Base-by-base conservation (phyloP, 2,329 filamentous ascomycete species). In the Cladosporium sp. region DNA sequence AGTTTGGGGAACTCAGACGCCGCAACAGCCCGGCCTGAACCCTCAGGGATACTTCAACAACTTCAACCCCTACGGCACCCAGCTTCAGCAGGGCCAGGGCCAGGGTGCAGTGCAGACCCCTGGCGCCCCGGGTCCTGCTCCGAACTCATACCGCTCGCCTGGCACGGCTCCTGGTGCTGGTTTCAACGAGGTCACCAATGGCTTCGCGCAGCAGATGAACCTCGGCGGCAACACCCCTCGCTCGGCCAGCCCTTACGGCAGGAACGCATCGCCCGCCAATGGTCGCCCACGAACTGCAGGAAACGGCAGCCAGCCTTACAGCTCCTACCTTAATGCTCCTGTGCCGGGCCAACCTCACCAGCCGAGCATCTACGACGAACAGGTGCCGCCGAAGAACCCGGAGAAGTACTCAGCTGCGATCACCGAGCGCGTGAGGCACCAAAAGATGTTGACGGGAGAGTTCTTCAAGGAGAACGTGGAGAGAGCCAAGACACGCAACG, bases 381-480 rank as follows among this genome's bases (percentile, higher is more conserved):
- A 89, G 72, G 90, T 93, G 63, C 93, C 96, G 69, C 85, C 91
- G 72, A 86, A 87, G 70, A 90, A 91, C 57, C 90, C 93, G 1
- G 92, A 96, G 76, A 88, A 92, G 72, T 96, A 94, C 80, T 92
- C 93, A 3, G 92, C 96, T 75, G 91, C 91, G 75, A 91, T 96
- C 46, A 88, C 90, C 65, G 93, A 95, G 75, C 82, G 87, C 73
- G 85, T 86, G 33, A 88, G 88, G 75, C 84, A 88, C 63, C 86
- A 87, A 56, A 88, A 88, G 74, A 84, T 88, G 71, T 78, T 89
- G 70, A 87, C 89, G 69, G 87, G 87, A 74, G 85, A 87, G 72
- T 98, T 98, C 83, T 99, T 98, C 87, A 96, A 96, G 80, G 94
- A 99, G 80, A 98, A 94, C 77, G 96, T 99, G 65, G 94, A 97